Percentiles rank a stretch among this genome's conserved stretches.
phyloP scores from a whole-genome alignment of 768 basidiomycete genomes.

The Suillus weaverae region DNA sequence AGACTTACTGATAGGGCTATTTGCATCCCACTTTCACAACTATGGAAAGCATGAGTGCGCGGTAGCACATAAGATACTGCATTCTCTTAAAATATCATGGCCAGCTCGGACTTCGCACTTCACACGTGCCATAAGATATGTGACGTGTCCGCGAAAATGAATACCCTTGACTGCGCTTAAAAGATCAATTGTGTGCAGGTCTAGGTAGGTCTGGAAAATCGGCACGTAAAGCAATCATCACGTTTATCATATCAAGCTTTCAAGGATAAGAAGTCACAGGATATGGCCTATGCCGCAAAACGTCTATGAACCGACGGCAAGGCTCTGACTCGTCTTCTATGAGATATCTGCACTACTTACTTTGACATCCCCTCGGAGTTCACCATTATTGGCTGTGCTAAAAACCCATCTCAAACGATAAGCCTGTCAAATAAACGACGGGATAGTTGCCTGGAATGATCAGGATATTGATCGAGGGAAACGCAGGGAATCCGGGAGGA shows the following conservation, averaged over 20 bases:
- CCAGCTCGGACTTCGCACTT: background rate
- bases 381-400: background rate
- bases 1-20: background rate
- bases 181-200: background rate
- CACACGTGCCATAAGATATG: background rate
- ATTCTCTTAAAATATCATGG: background rate
- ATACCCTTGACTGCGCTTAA: conserved; percentile 2
- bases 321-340: background rate
- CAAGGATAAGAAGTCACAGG: background rate
- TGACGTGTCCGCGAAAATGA: conserved; percentile 1
- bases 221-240: background rate
- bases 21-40: background rate
- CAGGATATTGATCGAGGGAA: background rate
- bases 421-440: background rate
- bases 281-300: background rate
- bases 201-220: background rate
- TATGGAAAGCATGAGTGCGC: background rate
- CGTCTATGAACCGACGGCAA: background rate
- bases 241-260: background rate
- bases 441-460: background rate
- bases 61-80: background rate
- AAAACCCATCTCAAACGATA: background rate
- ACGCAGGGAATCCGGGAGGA: background rate
- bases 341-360: background rate
- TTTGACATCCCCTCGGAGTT: background rate